These are phyloP conservation scores for Gomphus bonarii DNA, from an alignment of 1,284 basidiomycete species.

Conservation along the genomic window DNA sequence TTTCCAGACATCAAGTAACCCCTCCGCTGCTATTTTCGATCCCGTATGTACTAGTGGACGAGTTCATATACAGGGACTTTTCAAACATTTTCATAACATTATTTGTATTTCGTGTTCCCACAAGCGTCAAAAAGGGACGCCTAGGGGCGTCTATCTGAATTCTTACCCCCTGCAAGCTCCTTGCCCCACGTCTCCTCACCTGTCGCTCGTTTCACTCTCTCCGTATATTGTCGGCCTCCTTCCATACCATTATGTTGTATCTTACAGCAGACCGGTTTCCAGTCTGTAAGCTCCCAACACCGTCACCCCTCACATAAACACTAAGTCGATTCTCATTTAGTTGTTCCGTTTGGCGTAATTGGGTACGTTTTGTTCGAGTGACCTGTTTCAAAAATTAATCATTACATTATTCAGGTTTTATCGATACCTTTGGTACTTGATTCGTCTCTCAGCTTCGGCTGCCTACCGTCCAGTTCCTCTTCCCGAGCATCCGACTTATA, in stretches of 20 bases:
- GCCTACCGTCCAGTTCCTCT: constrained; percentile 79
- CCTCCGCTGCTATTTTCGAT: too few species aligned
- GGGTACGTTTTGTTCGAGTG: constrained; percentile 43
- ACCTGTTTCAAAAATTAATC: constrained; percentile 9
- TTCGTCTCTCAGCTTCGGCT: constrained; percentile 65
- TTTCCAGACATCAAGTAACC: too few species aligned
- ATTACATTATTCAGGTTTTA: constrained; percentile 46
- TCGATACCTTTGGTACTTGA: constrained; percentile 84
- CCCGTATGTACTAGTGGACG: too few species aligned
- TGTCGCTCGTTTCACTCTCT: constrained; percentile 7
- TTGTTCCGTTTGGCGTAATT: constrained; percentile 85
- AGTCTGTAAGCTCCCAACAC: constrained; percentile 45
- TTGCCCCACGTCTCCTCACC: not conserved
- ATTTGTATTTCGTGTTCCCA: too few species aligned
- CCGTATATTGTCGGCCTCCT: not conserved
- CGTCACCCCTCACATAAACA: not conserved
- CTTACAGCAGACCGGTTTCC: constrained; percentile 73
- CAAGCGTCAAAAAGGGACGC: not conserved
- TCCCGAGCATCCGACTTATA: constrained; percentile 81
- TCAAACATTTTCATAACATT: too few species aligned
- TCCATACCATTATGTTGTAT: constrained; percentile 40
- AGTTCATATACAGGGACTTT: too few species aligned
- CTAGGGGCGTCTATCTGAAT: not conserved
- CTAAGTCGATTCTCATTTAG: constrained; percentile 27
- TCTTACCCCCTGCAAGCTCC: not conserved